These are phyloP conservation scores for Byssothecium circinans DNA, from an alignment of 2,329 filamentous ascomycete genomes.

Conservation along the genomic window DNA sequence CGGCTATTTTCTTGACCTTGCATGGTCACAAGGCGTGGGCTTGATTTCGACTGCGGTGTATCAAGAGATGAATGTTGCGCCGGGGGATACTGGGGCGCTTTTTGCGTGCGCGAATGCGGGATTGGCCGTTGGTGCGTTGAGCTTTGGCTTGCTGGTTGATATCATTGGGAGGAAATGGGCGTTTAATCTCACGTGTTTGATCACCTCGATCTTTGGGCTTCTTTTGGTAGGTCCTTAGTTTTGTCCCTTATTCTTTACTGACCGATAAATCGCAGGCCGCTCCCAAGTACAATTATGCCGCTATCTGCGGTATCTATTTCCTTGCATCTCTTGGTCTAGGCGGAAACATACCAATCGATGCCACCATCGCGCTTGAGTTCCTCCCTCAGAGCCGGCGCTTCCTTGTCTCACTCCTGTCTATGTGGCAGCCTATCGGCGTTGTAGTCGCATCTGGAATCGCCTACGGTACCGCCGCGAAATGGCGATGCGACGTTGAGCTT, in stretches of 20 bases:
- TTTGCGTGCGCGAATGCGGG: constrained; percentile 34
- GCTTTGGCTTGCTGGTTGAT: constrained; percentile 30
- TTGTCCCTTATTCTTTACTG: background rate
- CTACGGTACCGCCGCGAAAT: constrained; percentile 32
- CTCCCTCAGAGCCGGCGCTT: constrained; percentile 30
- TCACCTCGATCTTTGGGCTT: constrained; percentile 30
- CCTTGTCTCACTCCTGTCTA: constrained; percentile 32
- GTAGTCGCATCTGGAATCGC: constrained; percentile 30
- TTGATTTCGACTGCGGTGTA: constrained; percentile 30
- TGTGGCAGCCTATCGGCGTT: constrained; percentile 36
- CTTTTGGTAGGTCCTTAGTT: constrained; percentile 30
- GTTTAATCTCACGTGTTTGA: constrained; percentile 31
- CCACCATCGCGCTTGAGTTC: constrained; percentile 31
- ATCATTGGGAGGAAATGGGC: constrained; percentile 34
- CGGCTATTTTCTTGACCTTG: constrained; percentile 35
- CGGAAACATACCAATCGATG: constrained; percentile 34
- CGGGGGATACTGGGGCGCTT: constrained; percentile 24
- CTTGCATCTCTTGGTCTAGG: constrained; percentile 41
- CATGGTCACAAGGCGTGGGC: constrained; percentile 34
- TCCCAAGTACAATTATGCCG: constrained; percentile 33
- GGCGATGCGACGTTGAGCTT: constrained; percentile 26
- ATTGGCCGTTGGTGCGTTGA: constrained; percentile 29
- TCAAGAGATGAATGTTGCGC: constrained; percentile 32
- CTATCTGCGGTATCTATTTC: constrained; percentile 39
- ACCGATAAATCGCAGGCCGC: constrained; percentile 20